phyloP scores from a whole-genome alignment of 176 grass and related monocot species.

The Triticum urartu region DNA sequence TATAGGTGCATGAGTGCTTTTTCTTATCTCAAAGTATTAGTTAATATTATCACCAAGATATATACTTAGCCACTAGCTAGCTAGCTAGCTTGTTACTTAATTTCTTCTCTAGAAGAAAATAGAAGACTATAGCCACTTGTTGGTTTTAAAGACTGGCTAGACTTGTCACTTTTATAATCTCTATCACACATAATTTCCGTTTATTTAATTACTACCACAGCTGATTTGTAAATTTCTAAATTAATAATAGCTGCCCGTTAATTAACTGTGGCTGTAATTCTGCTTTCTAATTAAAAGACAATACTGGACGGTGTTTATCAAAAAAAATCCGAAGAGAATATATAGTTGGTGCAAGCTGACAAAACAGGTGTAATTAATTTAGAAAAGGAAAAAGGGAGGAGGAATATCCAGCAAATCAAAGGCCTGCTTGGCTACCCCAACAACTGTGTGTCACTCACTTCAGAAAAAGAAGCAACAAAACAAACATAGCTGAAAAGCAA shows the following conservation, averaged over 20 bases:
- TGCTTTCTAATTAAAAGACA: background rate
- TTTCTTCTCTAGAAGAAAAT: background rate
- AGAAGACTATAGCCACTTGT: background rate
- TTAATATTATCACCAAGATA: background rate
- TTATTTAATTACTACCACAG: background rate
- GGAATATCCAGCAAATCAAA: conserved; percentile 46
- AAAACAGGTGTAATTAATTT: conserved; percentile 6
- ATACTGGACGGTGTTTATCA: background rate
- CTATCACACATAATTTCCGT: background rate
- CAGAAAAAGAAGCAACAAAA: conserved; percentile 42
- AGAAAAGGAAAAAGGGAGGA: background rate
- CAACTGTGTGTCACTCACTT: conserved; percentile 50
- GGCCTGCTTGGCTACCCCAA: conserved; percentile 30
- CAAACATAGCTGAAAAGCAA: conserved; percentile 46
- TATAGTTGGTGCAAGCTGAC: conserved; percentile 16
- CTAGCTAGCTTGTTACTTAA: background rate
- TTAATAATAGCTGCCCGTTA: background rate
- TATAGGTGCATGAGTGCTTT: background rate
- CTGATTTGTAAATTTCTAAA: too few species aligned
- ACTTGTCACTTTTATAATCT: background rate
- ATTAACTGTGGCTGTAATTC: background rate
- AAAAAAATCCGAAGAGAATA: background rate
- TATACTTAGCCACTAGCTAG: background rate
- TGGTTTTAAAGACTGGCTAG: background rate
- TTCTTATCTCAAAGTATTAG: background rate